phyloP scores from a whole-genome alignment of 2,329 filamentous ascomycete genomes.

The Ophiostoma australiae region DNA sequence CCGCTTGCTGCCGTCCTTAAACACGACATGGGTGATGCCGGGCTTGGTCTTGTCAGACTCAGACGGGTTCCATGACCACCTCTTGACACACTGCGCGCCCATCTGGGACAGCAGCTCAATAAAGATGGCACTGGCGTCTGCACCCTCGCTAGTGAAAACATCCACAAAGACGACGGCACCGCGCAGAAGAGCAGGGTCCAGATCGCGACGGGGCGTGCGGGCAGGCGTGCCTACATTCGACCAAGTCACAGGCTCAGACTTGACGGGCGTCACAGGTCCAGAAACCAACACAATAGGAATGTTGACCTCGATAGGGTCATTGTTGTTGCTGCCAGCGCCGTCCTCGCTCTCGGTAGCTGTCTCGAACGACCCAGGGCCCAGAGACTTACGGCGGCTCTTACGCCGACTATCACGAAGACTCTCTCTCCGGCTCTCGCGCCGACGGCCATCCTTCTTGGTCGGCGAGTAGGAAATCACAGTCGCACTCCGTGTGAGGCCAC shows the following conservation, averaged over 20 bases:
- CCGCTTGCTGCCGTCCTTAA: conserved; percentile 76
- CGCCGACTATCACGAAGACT: conserved; percentile 18
- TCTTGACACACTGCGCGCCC: conserved; percentile 73
- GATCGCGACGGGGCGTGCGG: conserved; percentile 51
- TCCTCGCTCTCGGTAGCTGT: conserved; percentile 25
- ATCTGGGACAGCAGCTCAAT: conserved; percentile 69
- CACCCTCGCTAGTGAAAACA: conserved; percentile 75
- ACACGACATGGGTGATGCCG: conserved; percentile 83
- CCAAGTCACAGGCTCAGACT: conserved; percentile 45
- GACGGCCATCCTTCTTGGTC: conserved; percentile 37
- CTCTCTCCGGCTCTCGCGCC: conserved; percentile 20
- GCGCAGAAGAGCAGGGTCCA: conserved; percentile 52
- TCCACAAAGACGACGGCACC: conserved; percentile 79
- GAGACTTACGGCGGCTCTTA: conserved; percentile 30
- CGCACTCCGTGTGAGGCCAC: conserved; percentile 44
- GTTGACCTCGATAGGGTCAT: conserved; percentile 4
- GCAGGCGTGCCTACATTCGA: conserved; percentile 52
- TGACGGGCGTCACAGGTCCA: conserved; percentile 43
- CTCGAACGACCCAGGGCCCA: conserved; percentile 16
- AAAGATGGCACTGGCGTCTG: conserved; percentile 76
- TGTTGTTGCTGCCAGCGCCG: conserved; percentile 22
- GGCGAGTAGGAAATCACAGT: conserved; percentile 54
- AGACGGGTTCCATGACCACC: conserved; percentile 66
- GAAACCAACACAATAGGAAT: conserved; percentile 20
- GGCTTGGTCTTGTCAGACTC: conserved; percentile 46